phyloP scores from a whole-genome alignment of 352 stramenopile genomes.

The Hyaloperonospora arabidopsidis region DNA sequence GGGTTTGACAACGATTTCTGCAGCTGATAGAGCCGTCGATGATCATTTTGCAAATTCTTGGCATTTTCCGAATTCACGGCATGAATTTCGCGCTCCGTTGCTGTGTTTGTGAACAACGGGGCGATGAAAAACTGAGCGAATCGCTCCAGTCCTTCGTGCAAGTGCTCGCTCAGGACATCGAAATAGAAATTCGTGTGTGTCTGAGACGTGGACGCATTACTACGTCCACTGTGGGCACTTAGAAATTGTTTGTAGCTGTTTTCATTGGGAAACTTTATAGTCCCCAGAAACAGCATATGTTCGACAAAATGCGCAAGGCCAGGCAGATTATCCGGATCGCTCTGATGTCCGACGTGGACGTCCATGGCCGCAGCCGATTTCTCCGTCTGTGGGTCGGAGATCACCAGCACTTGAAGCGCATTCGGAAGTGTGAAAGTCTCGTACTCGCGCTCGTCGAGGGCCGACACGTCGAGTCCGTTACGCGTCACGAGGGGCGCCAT shows the following conservation, averaged over 20 bases:
- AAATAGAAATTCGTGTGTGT: constrained; percentile 98
- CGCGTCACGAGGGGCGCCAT: constrained; percentile 28
- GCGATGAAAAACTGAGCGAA: constrained; percentile 97
- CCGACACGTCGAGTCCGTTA: constrained; percentile 54
- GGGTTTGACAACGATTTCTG: constrained; percentile 65
- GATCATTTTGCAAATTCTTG: constrained; percentile 95
- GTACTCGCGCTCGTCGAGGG: constrained; percentile 60
- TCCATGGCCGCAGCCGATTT: constrained; percentile 91
- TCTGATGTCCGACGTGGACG: constrained; percentile 91
- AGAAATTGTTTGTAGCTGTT: constrained; percentile 92
- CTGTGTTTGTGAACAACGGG: constrained; percentile 86
- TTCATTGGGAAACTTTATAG: constrained; percentile 92
- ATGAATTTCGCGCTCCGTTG: constrained; percentile 91
- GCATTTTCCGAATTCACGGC: constrained; percentile 95
- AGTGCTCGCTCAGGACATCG: constrained; percentile 79
- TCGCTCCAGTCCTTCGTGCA: constrained; percentile 87
- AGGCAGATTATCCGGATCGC: constrained; percentile 79
- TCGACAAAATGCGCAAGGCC: constrained; percentile 90
- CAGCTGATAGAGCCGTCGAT: constrained; percentile 75
- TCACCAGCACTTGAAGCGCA: constrained; percentile 64
- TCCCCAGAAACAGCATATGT: constrained; percentile 97
- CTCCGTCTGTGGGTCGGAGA: constrained; percentile 88
- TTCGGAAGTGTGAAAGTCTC: constrained; percentile 46
- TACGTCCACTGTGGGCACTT: constrained; percentile 87
- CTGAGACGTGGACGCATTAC: constrained; percentile 94